Evolutionary conservation across 148 eudicot species (phyloP).

Genomic region (Drosera capensis): DNA sequence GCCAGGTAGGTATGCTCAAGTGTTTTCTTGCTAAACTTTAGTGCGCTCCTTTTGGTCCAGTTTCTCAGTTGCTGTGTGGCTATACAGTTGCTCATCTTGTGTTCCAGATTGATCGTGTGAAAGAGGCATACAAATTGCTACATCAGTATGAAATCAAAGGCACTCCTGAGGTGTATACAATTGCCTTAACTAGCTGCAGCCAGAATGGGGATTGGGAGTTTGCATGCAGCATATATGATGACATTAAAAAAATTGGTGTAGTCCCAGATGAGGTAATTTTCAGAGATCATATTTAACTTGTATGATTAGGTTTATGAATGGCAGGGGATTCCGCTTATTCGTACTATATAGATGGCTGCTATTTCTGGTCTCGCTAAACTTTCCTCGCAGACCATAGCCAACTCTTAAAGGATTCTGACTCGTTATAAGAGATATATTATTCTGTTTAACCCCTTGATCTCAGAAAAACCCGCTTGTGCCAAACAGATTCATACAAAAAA

Average conservation of each 20-base stretch:
- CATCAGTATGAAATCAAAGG: constrained; percentile 62
- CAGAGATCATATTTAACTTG: constrained; percentile 6
- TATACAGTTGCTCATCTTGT: constrained; percentile 1
- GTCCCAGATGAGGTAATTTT: constrained; percentile 76
- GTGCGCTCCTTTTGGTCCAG: neutral
- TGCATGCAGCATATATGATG: constrained; percentile 70
- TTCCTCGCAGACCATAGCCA: no score
- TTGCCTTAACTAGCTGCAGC: constrained; percentile 85
- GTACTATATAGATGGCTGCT: neutral
- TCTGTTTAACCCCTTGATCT: no score
- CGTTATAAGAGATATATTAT: no score
- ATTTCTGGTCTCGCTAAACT: no score
- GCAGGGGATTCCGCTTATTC: neutral
- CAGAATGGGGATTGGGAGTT: constrained; percentile 85
- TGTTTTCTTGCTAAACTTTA: neutral
- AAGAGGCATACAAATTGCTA: constrained; percentile 68
- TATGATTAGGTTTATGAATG: neutral
- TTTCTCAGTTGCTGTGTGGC: neutral
- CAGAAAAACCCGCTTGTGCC: no score
- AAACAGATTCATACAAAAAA: no score
- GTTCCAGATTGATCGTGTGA: constrained; percentile 61
- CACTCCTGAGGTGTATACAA: constrained; percentile 87
- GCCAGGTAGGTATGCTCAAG: constrained; percentile 42
- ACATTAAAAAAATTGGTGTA: constrained; percentile 72
- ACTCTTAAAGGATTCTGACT: no score